Percentiles rank a stretch among this genome's conserved stretches.
Evolutionary conservation across 208 protist species (phyloP).

Genomic region (Acanthamoeba polyphaga): DNA sequence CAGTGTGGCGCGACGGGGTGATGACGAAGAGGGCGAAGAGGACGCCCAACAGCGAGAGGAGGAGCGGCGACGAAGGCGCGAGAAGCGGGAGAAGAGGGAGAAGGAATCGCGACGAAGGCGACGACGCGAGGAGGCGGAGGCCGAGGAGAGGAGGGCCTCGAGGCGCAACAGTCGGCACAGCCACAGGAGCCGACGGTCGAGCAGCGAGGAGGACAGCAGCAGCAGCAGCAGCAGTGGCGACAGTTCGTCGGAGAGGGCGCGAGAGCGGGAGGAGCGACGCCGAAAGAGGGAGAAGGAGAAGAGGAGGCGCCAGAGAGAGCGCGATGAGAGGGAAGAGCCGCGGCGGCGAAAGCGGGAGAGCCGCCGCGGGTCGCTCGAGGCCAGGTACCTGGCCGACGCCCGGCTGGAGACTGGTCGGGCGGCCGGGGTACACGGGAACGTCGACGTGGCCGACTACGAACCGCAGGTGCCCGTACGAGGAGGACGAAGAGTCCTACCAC

Average conservation of each 20-base stretch:
- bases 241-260: neutral
- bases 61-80: neutral
- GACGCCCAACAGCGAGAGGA: neutral
- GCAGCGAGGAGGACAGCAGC: neutral
- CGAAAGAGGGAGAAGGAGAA: neutral
- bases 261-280: neutral
- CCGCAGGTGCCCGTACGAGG: neutral
- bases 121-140: neutral
- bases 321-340: neutral
- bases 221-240: neutral
- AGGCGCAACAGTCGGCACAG: neutral
- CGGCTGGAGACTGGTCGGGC: neutral
- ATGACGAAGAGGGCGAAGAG: neutral
- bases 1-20: neutral
- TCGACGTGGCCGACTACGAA: neutral
- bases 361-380: neutral
- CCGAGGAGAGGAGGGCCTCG: neutral
- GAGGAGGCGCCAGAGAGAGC: neutral
- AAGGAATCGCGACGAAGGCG: neutral
- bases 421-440: no score
- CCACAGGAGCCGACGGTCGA: neutral
- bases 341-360: neutral
- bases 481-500: neutral
- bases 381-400: neutral
- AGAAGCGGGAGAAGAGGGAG: neutral